Percentiles rank a stretch among this genome's conserved stretches.
Evolutionary conservation across 2,329 filamentous ascomycete genomes (phyloP).

Genomic region (Lachnellula arida): DNA sequence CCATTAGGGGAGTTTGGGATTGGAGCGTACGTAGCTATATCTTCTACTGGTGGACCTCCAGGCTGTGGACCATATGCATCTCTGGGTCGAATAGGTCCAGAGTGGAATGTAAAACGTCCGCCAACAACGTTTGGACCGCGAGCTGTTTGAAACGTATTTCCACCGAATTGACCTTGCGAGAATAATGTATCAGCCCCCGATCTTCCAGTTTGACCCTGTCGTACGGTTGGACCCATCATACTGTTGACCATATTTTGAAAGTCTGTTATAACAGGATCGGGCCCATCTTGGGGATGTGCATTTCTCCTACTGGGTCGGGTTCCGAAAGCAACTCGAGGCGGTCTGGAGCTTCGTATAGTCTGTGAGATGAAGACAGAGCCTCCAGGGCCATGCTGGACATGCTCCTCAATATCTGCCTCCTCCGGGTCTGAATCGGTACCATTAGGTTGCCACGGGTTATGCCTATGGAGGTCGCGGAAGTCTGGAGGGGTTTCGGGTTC

Average conservation of each 20-base stretch:
- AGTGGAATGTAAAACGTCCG: slow-evolving; percentile 29
- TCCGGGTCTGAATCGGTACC: slow-evolving; percentile 51
- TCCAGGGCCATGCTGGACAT: slow-evolving; percentile 27
- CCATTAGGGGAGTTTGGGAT: slow-evolving; percentile 17
- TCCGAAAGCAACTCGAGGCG: slow-evolving; percentile 1
- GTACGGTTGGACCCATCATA: slow-evolving; percentile 35
- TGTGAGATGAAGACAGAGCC: slow-evolving; percentile 26
- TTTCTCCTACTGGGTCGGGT: slow-evolving; percentile 1
- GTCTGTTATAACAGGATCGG: slow-evolving; percentile 30
- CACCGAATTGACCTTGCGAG: slow-evolving; percentile 7
- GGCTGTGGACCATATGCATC: slow-evolving; percentile 47
- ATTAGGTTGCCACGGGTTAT: slow-evolving; percentile 25
- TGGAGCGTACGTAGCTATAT: slow-evolving; percentile 42
- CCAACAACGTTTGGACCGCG: slow-evolving; percentile 21
- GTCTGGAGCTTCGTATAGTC: slow-evolving; percentile 22
- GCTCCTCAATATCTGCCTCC: slow-evolving; percentile 53
- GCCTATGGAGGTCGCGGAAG: slow-evolving; percentile 16
- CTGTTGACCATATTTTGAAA: slow-evolving; percentile 43
- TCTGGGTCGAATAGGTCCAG: slow-evolving; percentile 41
- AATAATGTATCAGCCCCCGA: slow-evolving; percentile 29
- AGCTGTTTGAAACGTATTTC: slow-evolving; percentile 14
- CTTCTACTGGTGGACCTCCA: slow-evolving; percentile 41
- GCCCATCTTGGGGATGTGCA: slow-evolving; percentile 13
- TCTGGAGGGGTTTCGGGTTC: slow-evolving; percentile 12
- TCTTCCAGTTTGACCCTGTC: slow-evolving; percentile 25